Evolutionary conservation across 768 basidiomycete genomes (phyloP), one percentile per base, ranked within the genome.

Genomic region (Trametes maxima): DNA sequence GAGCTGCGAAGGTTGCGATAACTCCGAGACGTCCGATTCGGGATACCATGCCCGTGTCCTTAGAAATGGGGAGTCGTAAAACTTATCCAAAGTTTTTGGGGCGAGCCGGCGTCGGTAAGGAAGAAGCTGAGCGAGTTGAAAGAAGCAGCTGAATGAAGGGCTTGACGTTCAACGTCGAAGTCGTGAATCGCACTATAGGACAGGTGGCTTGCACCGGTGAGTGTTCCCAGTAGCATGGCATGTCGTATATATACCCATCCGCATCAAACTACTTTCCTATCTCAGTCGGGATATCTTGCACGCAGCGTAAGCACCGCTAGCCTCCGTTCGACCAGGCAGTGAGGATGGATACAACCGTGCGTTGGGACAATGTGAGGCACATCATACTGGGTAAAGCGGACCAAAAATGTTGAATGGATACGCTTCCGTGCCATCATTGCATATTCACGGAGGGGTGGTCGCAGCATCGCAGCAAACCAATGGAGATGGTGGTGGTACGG

Each of bases 81-180:
- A 10, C n/a, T 11, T 45, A 5, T 17, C 2, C 21, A 46, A 46
- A n/a, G n/a, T n/a, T n/a, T n/a, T n/a, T 22, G 13, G 24, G 19
- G 24, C 10, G 45, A 11, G n/a, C 45, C 21, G 3, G 44, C 44
- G 44, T 45, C 44, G 44, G 3, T 3, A 33, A 3, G 8, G 28
- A 36, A 50, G 28, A 50, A 50, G 33, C 33, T 50, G 48, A 21
- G 48, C 48, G 50, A 37, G 28, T 33, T 46, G 45, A 51, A 48
- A 6, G 25, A 25, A 16, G 46, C 12, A n/a, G 12, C 14, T n/a
- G 46, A 28, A 1, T 35, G 28, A 36, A 22, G 19, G 36, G 37
- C 50, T 11, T 36, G 50, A 51, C 50, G 50, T 51, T 51, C 50
- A 51, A 51, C 50, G 50, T 36, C 50, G 19, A 36, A 39, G 50